Base-by-base conservation (phyloP, 2,329 filamentous ascomycete genomes). In the Orbilia quercus region DNA sequence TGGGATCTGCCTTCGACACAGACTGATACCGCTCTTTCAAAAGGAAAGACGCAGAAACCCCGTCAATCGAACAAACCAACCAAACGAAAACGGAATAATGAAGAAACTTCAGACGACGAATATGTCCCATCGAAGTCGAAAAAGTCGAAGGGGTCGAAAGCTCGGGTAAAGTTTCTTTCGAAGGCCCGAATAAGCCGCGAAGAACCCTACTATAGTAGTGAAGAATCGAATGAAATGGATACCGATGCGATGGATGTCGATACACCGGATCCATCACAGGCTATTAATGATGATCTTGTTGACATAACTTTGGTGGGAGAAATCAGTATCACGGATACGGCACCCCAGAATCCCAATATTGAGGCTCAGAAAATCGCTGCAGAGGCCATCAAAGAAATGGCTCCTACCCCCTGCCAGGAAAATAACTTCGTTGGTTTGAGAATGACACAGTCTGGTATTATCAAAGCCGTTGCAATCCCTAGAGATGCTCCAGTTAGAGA, bases 401-500 rank as follows among this genome's bases (percentile, higher is more conserved):
- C 42, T 9, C 14, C 18, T 16, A 22, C 4, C 12, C 9, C 31
- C 1, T 11, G 11, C 7, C 48, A 53, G 4, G 16, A 7, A 18
- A n/a, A 36, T 5, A 16, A 44, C 16, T 25, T 9, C 6, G n/a
- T 9, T 40, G 44, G 20, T 18, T 58, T 50, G 2, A 67, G 23
- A 16, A 58, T 67, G 44, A 59, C 63, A 16, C 63, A 67, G 18
- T 67, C 63, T 1, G 45, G n/a, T 18, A 12, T 53, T n/a, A 59
- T 67, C 14, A 67, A 58, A 57, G 63, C 63, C 6, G 25, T 59
- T 28, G 63, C 63, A 1, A 44, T 67, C 9, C 63, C 63, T 11
- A 6, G 25, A 7, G 53, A 67, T 4, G 25, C 9, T n/a, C 34
- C 63, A 6, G 3, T 18, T 42, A 51, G 63, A 23, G 47, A 59